These are phyloP conservation scores for Alnus rubra DNA, from an alignment of 306 rosid species.

Conservation along the genomic window DNA sequence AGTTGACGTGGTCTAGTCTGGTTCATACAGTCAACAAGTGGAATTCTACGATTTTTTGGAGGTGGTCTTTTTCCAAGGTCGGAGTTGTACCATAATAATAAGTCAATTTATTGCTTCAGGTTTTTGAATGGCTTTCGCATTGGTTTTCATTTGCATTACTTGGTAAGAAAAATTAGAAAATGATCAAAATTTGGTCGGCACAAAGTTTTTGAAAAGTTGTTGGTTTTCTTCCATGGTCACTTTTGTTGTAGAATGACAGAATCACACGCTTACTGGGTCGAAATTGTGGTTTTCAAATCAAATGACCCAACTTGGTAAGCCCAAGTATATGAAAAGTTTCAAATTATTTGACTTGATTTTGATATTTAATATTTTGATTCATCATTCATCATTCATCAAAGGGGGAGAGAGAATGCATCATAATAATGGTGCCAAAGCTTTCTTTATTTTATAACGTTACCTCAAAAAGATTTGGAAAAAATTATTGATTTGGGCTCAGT, in stretches of 20 bases:
- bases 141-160: not conserved
- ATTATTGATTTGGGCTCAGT: not conserved
- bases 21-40: not conserved
- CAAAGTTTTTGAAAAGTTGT: not conserved
- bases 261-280: not conserved
- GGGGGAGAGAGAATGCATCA: not conserved
- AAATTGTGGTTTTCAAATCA: not conserved
- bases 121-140: not conserved
- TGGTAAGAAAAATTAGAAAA: not conserved
- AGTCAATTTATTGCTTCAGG: too few species aligned
- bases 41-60: not conserved
- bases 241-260: not conserved
- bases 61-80: not conserved
- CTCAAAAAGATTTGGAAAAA: not conserved
- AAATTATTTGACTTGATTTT: not conserved
- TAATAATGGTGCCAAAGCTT: not conserved
- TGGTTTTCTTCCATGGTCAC: not conserved
- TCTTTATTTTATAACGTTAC: not conserved
- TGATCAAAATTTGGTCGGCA: not conserved
- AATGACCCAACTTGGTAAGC: not conserved
- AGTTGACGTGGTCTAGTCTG: slow-evolving; percentile 37
- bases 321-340: not conserved
- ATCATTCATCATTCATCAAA: not conserved
- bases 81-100: not conserved
- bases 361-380: not conserved